These are phyloP conservation scores for Capsella rubella DNA, from an alignment of 441 rosid genomes.

Conservation along the genomic window DNA sequence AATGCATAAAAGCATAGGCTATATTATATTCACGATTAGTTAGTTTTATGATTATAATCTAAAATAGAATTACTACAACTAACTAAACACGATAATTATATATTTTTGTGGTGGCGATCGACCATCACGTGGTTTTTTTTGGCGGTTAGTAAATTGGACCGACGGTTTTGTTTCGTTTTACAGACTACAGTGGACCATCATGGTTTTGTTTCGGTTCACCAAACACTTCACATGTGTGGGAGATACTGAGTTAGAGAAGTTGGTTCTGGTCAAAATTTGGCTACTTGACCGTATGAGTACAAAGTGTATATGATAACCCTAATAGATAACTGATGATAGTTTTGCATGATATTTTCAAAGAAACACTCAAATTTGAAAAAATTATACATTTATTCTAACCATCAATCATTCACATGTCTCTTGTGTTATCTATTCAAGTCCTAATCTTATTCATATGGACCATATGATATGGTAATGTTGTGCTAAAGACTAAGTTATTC, in stretches of 20 bases:
- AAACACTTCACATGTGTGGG: conserved; percentile 5
- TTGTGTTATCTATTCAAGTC: neutral
- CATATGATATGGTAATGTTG: conserved; percentile 3
- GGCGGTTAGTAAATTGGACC: conserved; percentile 14
- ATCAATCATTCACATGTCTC: conserved; percentile 15
- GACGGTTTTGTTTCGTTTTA: conserved; percentile 5
- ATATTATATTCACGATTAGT: neutral
- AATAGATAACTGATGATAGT: neutral
- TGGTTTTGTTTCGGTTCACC: conserved; percentile 35
- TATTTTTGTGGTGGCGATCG: neutral
- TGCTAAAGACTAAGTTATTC: conserved; percentile 12
- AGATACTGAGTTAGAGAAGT: neutral
- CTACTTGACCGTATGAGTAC: conserved; percentile 4
- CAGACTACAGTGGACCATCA: neutral
- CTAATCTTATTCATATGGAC: neutral
- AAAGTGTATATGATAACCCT: too few species aligned
- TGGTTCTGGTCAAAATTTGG: conserved; percentile 3
- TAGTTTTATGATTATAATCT: neutral
- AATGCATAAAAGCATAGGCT: conserved; percentile 8
- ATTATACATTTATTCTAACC: neutral
- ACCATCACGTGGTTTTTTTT: conserved; percentile 21
- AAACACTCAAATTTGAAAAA: neutral
- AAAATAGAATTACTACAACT: neutral
- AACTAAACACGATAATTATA: neutral
- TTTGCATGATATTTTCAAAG: neutral